Conservation (phyloP, 2,329 filamentous ascomycete genomes). For the Fusarium domesticum region DNA sequence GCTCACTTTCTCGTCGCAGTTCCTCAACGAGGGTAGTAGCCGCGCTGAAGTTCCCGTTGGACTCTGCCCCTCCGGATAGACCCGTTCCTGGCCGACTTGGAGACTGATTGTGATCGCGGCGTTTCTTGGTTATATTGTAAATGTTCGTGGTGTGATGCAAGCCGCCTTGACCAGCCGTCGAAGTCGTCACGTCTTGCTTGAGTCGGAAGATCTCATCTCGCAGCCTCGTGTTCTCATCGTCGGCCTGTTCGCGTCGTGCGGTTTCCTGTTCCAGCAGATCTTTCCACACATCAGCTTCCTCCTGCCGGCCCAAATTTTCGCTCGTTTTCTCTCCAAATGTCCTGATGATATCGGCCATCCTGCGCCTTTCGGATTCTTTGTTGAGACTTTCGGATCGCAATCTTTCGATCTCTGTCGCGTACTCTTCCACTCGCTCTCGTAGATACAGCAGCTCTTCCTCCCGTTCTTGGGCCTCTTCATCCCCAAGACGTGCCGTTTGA, state of each 20-base stretch:
- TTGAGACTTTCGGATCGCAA: slow-evolving; percentile 73
- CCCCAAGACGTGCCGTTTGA: slow-evolving; percentile 52
- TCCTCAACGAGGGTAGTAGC: slow-evolving; percentile 74
- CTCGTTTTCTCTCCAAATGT: slow-evolving; percentile 48
- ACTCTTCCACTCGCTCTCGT: slow-evolving; percentile 80
- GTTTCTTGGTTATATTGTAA: slow-evolving; percentile 61
- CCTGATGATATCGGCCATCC: slow-evolving; percentile 75
- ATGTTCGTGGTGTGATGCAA: slow-evolving; percentile 63
- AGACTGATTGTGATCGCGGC: slow-evolving; percentile 44
- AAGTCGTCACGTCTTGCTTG: slow-evolving; percentile 53
- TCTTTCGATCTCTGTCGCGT: slow-evolving; percentile 78
- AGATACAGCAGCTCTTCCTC: slow-evolving; percentile 86
- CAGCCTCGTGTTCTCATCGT: slow-evolving; percentile 81
- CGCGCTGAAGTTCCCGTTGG: slow-evolving; percentile 52
- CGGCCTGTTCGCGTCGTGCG: slow-evolving; percentile 80
- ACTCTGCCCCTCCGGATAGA: slow-evolving; percentile 49
- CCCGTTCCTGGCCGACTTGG: slow-evolving; percentile 50
- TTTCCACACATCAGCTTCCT: slow-evolving; percentile 84
- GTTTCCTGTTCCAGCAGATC: slow-evolving; percentile 92
- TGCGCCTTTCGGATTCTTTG: slow-evolving; percentile 81
- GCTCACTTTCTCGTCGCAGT: slow-evolving; percentile 63
- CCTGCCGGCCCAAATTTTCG: slow-evolving; percentile 52
- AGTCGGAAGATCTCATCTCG: slow-evolving; percentile 80
- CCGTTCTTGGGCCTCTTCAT: slow-evolving; percentile 62
- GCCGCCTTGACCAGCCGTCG: slow-evolving; percentile 37